phyloP scores from a whole-genome alignment of 495 filamentous ascomycete species.

The Geopyxis carbonaria region DNA sequence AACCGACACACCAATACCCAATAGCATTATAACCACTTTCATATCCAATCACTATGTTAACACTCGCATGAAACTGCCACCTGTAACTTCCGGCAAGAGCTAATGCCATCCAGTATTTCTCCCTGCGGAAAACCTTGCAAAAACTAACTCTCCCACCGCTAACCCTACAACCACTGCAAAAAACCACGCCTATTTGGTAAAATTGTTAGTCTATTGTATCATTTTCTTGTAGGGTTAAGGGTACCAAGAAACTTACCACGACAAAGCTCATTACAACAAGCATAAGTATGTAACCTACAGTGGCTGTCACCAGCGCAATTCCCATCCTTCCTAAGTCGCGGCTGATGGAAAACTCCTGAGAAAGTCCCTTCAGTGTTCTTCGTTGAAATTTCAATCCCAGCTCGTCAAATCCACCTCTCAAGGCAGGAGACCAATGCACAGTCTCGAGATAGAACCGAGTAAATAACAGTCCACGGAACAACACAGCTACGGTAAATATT shows the following conservation, averaged over 20 bases:
- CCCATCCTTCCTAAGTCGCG: conserved; percentile 8
- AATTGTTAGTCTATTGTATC: background rate
- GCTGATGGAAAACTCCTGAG: conserved; percentile 10
- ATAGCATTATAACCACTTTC: too few relatives aligned
- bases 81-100: too few relatives aligned
- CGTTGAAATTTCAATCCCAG: too few relatives aligned
- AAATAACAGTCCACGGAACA: background rate
- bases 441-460: background rate
- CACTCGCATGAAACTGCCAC: too few relatives aligned
- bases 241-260: conserved; percentile 13
- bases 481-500: background rate
- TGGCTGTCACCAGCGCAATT: conserved; percentile 6
- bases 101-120: too few relatives aligned
- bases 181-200: conserved; percentile 10
- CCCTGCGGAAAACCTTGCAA: conserved; percentile 6
- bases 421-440: background rate
- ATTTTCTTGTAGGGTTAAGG: background rate
- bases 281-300: conserved; percentile 15
- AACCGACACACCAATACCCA: too few relatives aligned
- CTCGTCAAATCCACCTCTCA: too few relatives aligned
- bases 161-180: conserved; percentile 14
- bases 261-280: conserved; percentile 18
- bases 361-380: too few relatives aligned
- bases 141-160: conserved; percentile 12
- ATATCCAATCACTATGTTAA: too few relatives aligned